Percentiles rank a stretch among this genome's conserved stretches.
phyloP scores from a whole-genome alignment of 1,139 yeast genomes.

The Lodderomyces pseudojiufengensis region DNA sequence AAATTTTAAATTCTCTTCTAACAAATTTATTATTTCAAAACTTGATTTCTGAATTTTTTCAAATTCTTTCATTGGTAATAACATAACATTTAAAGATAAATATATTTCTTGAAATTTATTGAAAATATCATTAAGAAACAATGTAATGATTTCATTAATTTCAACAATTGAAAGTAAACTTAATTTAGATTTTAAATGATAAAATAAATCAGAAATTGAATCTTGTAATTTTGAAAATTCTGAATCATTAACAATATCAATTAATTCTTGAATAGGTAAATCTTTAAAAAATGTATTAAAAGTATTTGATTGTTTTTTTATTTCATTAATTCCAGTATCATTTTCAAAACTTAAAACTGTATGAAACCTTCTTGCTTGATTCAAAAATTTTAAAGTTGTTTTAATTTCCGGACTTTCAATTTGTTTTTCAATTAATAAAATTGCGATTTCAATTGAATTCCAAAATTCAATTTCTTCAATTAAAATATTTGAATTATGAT shows the following conservation, averaged over 20 bases:
- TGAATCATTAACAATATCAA: slow-evolving; percentile 39
- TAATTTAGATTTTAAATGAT: slow-evolving; percentile 53
- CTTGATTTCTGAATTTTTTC: slow-evolving; percentile 15
- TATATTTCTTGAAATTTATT: slow-evolving; percentile 21
- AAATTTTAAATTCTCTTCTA: slow-evolving; percentile 35
- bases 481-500: slow-evolving; percentile 51
- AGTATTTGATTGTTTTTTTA: slow-evolving; percentile 47
- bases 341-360: slow-evolving; percentile 69
- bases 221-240: slow-evolving; percentile 37
- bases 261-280: slow-evolving; percentile 62
- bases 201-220: slow-evolving; percentile 49
- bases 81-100: slow-evolving; percentile 22
- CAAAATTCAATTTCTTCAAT: slow-evolving; percentile 76
- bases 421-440: slow-evolving; percentile 57
- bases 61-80: slow-evolving; percentile 25
- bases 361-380: slow-evolving; percentile 74
- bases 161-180: slow-evolving; percentile 64
- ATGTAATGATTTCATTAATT: slow-evolving; percentile 61
- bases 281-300: slow-evolving; percentile 67
- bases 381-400: slow-evolving; percentile 59
- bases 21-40: slow-evolving; percentile 21
- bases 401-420: slow-evolving; percentile 51
- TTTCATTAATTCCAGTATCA: slow-evolving; percentile 66
- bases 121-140: slow-evolving; percentile 40
- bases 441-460: slow-evolving; percentile 66